Base-by-base conservation (phyloP, 768 basidiomycete genomes). In the Boletus sp. region DNA sequence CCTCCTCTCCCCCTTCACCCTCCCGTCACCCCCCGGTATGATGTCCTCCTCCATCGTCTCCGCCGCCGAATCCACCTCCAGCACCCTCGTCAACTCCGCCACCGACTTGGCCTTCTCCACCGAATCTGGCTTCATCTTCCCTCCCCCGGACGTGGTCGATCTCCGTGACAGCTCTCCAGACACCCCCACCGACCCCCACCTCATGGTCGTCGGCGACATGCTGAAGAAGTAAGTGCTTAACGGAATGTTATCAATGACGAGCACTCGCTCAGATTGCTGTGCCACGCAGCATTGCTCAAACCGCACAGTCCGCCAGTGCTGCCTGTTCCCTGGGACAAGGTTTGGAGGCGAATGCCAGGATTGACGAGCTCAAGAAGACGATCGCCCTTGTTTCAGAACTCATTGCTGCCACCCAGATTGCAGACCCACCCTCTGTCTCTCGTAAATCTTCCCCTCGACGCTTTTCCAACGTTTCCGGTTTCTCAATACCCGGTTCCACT, bases 281-380 rank as follows among this genome's bases (percentile, higher is more conserved):
- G 51, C 56, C 59, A 53, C 60, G 41, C 64, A 87, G 86, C 68
- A 85, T 87, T 61, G 83, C 80, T 41, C 77, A 81, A 53, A 84
- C 83, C 15, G 84, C 85, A 39, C 76, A 79, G 52, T 81, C 82
- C 44, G 85, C 83, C 42, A 81, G 78, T 41, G 76, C 76, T 39
- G 79, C 79, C 35, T 85, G 81, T 59, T 73, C 73, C 30, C 58
- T 69, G 15, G 78, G 71, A n/a, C 78, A 81, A 59, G 77, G 76
- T 49, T 58, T 74, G 8, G 78, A 80, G 62, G 80, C 81, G 7
- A 75, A 76, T 40, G 76, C 68, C 30, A 81, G 80, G 63, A 79
- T 86, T 53, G 81, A 79, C 64, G 78, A 84, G 56, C 76, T 86
- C 63, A 83, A 75, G 65, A 77, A 78, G 65, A 79, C 81, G 36